Conservation (phyloP, 1,284 basidiomycete genomes). For the Nidula niveotomentosa region DNA sequence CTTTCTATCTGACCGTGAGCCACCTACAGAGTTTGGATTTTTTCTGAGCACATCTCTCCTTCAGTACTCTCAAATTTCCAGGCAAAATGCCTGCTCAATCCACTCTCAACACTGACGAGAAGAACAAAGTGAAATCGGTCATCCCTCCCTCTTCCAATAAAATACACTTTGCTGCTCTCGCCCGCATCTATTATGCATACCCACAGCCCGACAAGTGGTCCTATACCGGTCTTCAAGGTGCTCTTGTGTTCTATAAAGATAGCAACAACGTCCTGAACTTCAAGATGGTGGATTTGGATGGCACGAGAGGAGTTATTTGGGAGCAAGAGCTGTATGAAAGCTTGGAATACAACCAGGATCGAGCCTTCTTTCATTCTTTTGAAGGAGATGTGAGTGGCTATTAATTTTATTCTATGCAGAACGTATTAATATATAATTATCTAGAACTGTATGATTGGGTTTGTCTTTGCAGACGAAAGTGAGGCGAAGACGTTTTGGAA, state of each 20-base stretch:
- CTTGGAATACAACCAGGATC: conserved; percentile 84
- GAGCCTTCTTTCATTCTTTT: conserved; percentile 94
- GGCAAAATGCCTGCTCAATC: conserved; percentile 69
- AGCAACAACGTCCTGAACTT: conserved; percentile 63
- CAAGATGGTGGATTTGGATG: conserved; percentile 79
- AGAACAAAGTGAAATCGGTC: conserved; percentile 70
- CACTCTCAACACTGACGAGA: conserved; percentile 73
- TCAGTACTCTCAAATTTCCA: background rate
- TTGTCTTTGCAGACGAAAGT: conserved; percentile 87
- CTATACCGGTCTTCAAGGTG: conserved; percentile 86
- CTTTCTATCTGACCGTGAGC: too few relatives aligned
- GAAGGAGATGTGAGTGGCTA: conserved; percentile 78
- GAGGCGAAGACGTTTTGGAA: conserved; percentile 92
- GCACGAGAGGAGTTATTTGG: conserved; percentile 90
- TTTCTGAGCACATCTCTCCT: background rate
- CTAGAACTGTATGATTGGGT: conserved; percentile 85
- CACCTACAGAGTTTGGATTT: background rate
- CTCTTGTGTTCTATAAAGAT: conserved; percentile 72
- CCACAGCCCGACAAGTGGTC: conserved; percentile 78
- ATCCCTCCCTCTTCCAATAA: conserved; percentile 61
- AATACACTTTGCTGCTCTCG: conserved; percentile 78
- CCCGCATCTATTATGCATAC: conserved; percentile 85
- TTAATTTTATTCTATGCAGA: conserved; percentile 2
- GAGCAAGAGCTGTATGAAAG: conserved; percentile 90
- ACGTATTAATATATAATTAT: background rate